Percentiles rank a stretch among this genome's conserved stretches.
Conservation (phyloP, 2,329 filamentous ascomycete species). For the Aspergillus alliaceus region DNA sequence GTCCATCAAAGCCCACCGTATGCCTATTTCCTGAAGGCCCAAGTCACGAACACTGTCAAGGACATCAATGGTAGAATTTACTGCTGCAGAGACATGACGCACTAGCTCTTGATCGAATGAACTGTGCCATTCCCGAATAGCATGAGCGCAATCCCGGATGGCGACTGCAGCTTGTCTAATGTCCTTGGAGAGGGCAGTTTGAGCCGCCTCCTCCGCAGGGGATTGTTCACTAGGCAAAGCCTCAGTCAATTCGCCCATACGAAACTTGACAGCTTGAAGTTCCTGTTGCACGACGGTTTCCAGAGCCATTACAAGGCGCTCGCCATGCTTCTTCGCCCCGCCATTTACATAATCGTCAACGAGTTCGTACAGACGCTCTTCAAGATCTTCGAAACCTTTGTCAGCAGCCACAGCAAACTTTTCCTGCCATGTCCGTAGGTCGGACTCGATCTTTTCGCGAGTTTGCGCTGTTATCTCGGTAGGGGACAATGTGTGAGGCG, state of each 20-base stretch:
- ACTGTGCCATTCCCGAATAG: constrained; percentile 74
- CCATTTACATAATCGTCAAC: constrained; percentile 71
- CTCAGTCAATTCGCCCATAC: constrained; percentile 59
- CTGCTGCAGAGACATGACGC: constrained; percentile 66
- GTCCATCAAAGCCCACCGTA: constrained; percentile 93
- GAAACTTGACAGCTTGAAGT: constrained; percentile 64
- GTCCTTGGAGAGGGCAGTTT: constrained; percentile 53
- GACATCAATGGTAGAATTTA: constrained; percentile 78
- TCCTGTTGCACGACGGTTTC: constrained; percentile 66
- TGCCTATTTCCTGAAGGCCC: constrained; percentile 85
- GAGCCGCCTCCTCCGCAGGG: constrained; percentile 52
- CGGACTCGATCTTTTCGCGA: constrained; percentile 69
- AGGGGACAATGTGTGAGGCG: constrained; percentile 43
- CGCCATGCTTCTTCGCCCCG: constrained; percentile 46
- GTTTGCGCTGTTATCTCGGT: constrained; percentile 40
- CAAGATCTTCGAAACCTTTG: constrained; percentile 72
- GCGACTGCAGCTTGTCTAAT: constrained; percentile 68
- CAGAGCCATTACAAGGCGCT: constrained; percentile 63
- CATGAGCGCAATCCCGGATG: constrained; percentile 76
- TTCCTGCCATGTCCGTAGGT: constrained; percentile 81
- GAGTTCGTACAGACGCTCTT: constrained; percentile 66
- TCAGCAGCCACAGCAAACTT: constrained; percentile 85
- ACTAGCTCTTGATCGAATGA: constrained; percentile 70
- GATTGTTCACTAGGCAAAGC: constrained; percentile 60
- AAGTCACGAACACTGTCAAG: constrained; percentile 80